Evolutionary conservation across 179 eudicot species (phyloP).

Genomic region (Corrigiola litoralis): DNA sequence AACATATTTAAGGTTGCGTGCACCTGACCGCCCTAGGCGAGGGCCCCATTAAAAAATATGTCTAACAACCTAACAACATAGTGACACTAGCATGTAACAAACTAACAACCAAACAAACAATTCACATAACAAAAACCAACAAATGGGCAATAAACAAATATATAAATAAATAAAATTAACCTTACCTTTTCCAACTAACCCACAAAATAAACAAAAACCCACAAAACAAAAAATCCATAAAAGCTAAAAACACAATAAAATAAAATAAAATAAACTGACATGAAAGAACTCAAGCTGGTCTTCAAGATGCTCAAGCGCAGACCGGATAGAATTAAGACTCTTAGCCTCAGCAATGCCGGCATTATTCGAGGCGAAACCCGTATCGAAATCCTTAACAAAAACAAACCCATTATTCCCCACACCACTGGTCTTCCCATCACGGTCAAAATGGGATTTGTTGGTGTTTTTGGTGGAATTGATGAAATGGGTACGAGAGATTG

Average conservation of each 20-base stretch:
- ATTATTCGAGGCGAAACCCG: slow-evolving; percentile 45
- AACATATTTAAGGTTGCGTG: too few species aligned
- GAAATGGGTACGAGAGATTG: slow-evolving; percentile 71
- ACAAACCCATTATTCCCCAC: slow-evolving; percentile 45
- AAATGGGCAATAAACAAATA: too few species aligned
- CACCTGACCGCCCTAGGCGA: too few species aligned
- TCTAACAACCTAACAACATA: too few species aligned
- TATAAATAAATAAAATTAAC: too few species aligned
- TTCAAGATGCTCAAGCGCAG: slow-evolving; percentile 86
- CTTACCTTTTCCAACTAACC: too few species aligned
- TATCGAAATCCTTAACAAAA: slow-evolving; percentile 56
- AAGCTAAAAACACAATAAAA: background rate
- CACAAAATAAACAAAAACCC: background rate
- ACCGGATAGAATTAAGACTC: slow-evolving; percentile 77
- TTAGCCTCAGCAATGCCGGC: slow-evolving; percentile 68
- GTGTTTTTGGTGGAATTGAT: slow-evolving; percentile 44
- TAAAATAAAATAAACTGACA: slow-evolving; percentile 24
- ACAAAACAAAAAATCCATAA: background rate
- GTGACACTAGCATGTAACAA: too few species aligned
- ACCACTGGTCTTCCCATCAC: background rate
- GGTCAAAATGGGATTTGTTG: slow-evolving; percentile 1
- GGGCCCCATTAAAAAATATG: too few species aligned
- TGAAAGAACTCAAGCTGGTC: slow-evolving; percentile 41
- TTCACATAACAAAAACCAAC: too few species aligned
- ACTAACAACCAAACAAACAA: too few species aligned